Conservation (phyloP, 73 alveolate genomes). For the Uronychia setigera region DNA sequence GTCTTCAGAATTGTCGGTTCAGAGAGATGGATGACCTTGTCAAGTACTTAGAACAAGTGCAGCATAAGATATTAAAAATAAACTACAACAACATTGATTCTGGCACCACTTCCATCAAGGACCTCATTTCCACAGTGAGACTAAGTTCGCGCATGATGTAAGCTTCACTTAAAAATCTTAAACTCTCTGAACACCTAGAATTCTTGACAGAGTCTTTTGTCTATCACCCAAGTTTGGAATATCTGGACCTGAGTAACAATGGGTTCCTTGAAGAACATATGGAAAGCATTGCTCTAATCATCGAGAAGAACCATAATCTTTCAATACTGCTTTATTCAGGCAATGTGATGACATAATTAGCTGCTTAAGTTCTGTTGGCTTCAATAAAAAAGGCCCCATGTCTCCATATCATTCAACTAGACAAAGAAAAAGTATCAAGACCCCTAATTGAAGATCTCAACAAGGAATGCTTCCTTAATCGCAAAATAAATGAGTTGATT, state of each 20-base stretch:
- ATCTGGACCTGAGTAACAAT: background rate
- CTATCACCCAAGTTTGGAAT: background rate
- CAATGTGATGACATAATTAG: background rate
- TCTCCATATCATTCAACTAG: background rate
- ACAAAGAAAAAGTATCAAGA: background rate
- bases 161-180: background rate
- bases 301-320: background rate
- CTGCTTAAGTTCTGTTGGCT: background rate
- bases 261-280: background rate
- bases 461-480: background rate
- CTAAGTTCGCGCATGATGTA: background rate
- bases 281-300: no score
- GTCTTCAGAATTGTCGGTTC: background rate
- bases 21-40: slow-evolving; percentile 2
- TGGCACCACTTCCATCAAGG: background rate
- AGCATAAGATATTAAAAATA: background rate
- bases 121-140: background rate
- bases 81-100: background rate
- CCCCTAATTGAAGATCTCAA: background rate
- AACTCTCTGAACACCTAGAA: background rate
- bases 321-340: background rate
- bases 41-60: background rate
- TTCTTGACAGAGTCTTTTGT: background rate
- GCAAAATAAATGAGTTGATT: background rate
- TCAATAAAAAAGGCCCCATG: background rate